Evolutionary conservation across 768 basidiomycete species (phyloP).

Genomic region (Podaxis mareebaensis): DNA sequence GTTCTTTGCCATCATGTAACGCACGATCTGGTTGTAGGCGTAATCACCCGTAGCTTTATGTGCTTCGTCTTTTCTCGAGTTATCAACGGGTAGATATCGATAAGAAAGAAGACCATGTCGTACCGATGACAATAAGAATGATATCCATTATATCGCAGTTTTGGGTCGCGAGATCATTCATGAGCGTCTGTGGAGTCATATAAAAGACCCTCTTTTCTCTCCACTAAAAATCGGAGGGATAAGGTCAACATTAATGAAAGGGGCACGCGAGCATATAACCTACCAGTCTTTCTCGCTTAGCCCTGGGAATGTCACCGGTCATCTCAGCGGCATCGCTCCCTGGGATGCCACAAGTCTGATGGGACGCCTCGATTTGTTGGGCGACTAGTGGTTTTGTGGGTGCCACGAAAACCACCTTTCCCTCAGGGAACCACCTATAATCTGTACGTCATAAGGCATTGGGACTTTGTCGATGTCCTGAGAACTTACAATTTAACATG

Average conservation of each 20-base stretch:
- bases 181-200: slow-evolving; percentile 94
- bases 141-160: slow-evolving; percentile 80
- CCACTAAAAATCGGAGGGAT: slow-evolving; percentile 51
- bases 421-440: slow-evolving; percentile 91
- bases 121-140: slow-evolving; percentile 86
- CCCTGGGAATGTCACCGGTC: slow-evolving; percentile 69
- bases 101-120: slow-evolving; percentile 18
- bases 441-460: slow-evolving; percentile 41
- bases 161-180: slow-evolving; percentile 78
- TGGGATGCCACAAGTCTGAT: slow-evolving; percentile 91
- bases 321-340: slow-evolving; percentile 83
- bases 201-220: slow-evolving; percentile 84
- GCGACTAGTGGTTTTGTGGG: slow-evolving; percentile 96
- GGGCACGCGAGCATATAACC: slow-evolving; percentile 24
- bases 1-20: slow-evolving; percentile 91
- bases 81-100: neutral
- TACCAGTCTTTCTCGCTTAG: slow-evolving; percentile 61
- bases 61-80: slow-evolving; percentile 71
- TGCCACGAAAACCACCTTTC: slow-evolving; percentile 92
- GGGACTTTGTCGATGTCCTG: slow-evolving; percentile 1
- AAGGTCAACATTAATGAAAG: neutral
- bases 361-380: slow-evolving; percentile 94
- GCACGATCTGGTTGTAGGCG: slow-evolving; percentile 86
- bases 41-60: slow-evolving; percentile 94
- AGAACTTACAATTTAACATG: slow-evolving; percentile 82